phyloP scores from a whole-genome alignment of 495 filamentous ascomycete species.

The Aspergillus avenaceus region DNA sequence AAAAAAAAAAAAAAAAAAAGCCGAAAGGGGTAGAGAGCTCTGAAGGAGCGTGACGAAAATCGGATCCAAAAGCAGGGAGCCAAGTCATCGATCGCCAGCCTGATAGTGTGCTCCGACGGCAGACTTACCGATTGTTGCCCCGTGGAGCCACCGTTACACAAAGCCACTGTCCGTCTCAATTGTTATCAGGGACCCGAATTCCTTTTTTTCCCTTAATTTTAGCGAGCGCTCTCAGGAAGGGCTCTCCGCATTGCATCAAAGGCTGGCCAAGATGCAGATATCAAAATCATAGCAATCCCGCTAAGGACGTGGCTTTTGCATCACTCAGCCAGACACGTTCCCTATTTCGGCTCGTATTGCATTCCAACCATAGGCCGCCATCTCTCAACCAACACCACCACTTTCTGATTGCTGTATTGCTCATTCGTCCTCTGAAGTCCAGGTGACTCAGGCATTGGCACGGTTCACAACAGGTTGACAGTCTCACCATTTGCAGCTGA shows the following conservation, averaged over 20 bases:
- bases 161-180: conserved; percentile 33
- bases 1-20: conserved; percentile 1
- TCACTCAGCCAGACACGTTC: conserved; percentile 34
- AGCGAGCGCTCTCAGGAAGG: conserved; percentile 44
- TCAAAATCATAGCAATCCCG: conserved; percentile 40
- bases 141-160: conserved; percentile 30
- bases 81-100: conserved; percentile 11
- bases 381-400: conserved; percentile 26
- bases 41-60: conserved; percentile 12
- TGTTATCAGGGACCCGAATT: conserved; percentile 35
- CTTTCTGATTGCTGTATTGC: conserved; percentile 30
- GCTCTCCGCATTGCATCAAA: conserved; percentile 44
- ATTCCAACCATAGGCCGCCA: conserved; percentile 25
- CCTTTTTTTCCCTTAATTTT: conserved; percentile 10
- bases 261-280: conserved; percentile 50
- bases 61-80: conserved; percentile 10
- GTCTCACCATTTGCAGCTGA: conserved; percentile 34
- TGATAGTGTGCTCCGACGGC: conserved; percentile 9
- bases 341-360: conserved; percentile 34
- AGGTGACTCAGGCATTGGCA: conserved; percentile 43
- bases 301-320: conserved; percentile 46
- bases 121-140: conserved; percentile 6
- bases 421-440: conserved; percentile 40
- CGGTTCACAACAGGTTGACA: conserved; percentile 30
- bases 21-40: conserved; percentile 9